Evolutionary conservation across 768 basidiomycete species (phyloP).

Genomic region (Aureoboletus auriporus): DNA sequence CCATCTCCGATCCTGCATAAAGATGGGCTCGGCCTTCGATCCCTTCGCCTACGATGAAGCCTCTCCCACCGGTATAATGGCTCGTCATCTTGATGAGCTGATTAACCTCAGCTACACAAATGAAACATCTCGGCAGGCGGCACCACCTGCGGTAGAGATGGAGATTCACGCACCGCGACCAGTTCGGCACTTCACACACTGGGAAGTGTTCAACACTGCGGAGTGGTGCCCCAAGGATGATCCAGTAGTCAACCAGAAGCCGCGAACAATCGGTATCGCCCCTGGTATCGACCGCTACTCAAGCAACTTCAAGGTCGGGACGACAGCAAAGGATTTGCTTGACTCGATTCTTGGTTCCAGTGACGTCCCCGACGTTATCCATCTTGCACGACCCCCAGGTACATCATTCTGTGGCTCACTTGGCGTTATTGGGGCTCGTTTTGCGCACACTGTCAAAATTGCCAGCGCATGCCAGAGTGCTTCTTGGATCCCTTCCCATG

Average conservation of each 20-base stretch:
- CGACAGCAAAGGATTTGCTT: slow-evolving; percentile 25
- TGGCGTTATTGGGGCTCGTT: slow-evolving; percentile 18
- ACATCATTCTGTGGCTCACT: slow-evolving; percentile 26
- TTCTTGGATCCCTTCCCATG: slow-evolving; percentile 21
- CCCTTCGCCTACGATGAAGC: slow-evolving; percentile 18
- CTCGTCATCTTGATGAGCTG: slow-evolving; percentile 17
- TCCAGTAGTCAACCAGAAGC: slow-evolving; percentile 28
- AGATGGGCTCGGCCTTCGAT: slow-evolving; percentile 22
- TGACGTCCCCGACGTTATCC: not conserved
- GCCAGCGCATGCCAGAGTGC: slow-evolving; percentile 13
- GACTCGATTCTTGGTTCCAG: slow-evolving; percentile 23
- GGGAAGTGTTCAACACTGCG: slow-evolving; percentile 9
- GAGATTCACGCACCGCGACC: slow-evolving; percentile 15
- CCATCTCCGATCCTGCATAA: slow-evolving; percentile 23
- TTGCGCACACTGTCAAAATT: slow-evolving; percentile 18
- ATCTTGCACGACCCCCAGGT: slow-evolving; percentile 9
- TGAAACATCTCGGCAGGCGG: not conserved
- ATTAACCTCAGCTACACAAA: slow-evolving; percentile 8
- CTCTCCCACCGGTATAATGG: slow-evolving; percentile 16
- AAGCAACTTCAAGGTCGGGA: slow-evolving; percentile 1
- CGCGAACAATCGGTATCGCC: slow-evolving; percentile 24
- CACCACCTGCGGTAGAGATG: not conserved
- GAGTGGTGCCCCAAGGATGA: slow-evolving; percentile 31
- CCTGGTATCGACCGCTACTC: slow-evolving; percentile 19
- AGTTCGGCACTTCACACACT: slow-evolving; percentile 3